Percentiles rank a stretch among this genome's conserved stretches.
Evolutionary conservation across 2,329 filamentous ascomycete species (phyloP).

Genomic region (Zymoseptoria crescenta): DNA sequence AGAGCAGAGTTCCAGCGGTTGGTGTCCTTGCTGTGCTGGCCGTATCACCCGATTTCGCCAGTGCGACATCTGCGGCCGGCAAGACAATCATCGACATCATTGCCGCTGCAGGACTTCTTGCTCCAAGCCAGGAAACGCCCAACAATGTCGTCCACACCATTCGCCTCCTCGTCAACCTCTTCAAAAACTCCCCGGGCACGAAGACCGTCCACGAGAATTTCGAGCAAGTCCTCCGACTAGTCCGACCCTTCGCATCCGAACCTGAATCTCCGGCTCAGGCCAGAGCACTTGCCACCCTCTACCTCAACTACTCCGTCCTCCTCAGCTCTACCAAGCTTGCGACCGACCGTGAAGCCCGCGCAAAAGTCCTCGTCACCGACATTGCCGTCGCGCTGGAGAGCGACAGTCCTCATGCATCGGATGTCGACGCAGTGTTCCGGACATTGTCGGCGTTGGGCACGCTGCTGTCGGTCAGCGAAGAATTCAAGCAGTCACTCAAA

Average conservation of each 20-base stretch:
- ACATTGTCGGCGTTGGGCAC: constrained; percentile 78
- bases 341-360: constrained; percentile 25
- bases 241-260: constrained; percentile 55
- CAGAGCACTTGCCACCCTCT: constrained; percentile 72
- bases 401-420: constrained; percentile 47
- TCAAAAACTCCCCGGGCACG: constrained; percentile 65
- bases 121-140: constrained; percentile 48
- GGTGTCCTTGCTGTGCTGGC: constrained; percentile 82
- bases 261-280: constrained; percentile 56
- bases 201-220: constrained; percentile 48
- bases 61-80: constrained; percentile 45
- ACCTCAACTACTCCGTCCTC: constrained; percentile 78
- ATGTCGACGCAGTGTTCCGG: constrained; percentile 77
- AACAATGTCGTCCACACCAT: constrained; percentile 86
- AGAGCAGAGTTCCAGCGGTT: constrained; percentile 72
- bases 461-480: constrained; percentile 53
- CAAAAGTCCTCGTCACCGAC: constrained; percentile 25
- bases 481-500: constrained; percentile 51
- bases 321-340: constrained; percentile 39
- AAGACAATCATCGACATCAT: constrained; percentile 56
- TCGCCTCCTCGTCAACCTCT: constrained; percentile 75
- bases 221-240: constrained; percentile 53
- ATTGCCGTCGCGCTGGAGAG: constrained; percentile 27
- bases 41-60: constrained; percentile 57
- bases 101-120: constrained; percentile 50